These are phyloP conservation scores for Scalesia atractyloides DNA, from an alignment of 129 eudicot genomes.

Conservation along the genomic window DNA sequence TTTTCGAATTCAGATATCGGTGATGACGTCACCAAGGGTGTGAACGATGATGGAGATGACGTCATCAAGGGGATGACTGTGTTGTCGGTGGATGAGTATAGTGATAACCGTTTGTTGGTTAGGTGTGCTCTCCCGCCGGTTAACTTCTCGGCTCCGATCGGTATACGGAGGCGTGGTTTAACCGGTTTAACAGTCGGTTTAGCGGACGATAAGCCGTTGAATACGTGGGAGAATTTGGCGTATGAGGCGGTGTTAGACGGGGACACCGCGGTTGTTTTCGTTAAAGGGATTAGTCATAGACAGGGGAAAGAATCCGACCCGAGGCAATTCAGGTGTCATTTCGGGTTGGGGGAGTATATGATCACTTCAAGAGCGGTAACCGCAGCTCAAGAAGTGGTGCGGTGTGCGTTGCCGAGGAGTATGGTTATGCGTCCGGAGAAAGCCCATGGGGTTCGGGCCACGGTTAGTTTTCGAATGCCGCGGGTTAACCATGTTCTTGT, in stretches of 20 bases:
- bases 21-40: neutral
- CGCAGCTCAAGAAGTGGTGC: slow-evolving; percentile 91
- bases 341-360: slow-evolving; percentile 52
- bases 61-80: slow-evolving; percentile 14
- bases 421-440: slow-evolving; percentile 44
- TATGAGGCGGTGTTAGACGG: slow-evolving; percentile 83
- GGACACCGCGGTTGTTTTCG: slow-evolving; percentile 62
- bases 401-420: slow-evolving; percentile 70
- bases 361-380: slow-evolving; percentile 54
- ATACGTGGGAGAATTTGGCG: slow-evolving; percentile 73
- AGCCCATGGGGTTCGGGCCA: slow-evolving; percentile 58
- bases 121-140: slow-evolving; percentile 75
- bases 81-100: slow-evolving; percentile 68
- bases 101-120: slow-evolving; percentile 47
- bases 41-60: too few species aligned
- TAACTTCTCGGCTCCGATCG: slow-evolving; percentile 50
- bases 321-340: slow-evolving; percentile 65
- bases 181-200: slow-evolving; percentile 9
- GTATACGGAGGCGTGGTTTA: slow-evolving; percentile 32
- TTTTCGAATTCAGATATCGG: slow-evolving; percentile 11
- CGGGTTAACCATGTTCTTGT: slow-evolving; percentile 37
- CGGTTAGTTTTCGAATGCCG: slow-evolving; percentile 49
- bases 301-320: slow-evolving; percentile 75
- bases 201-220: slow-evolving; percentile 30
- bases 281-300: slow-evolving; percentile 81